phyloP scores from a whole-genome alignment of 495 filamentous ascomycete genomes.

The Saxophila tyrrhenica region DNA sequence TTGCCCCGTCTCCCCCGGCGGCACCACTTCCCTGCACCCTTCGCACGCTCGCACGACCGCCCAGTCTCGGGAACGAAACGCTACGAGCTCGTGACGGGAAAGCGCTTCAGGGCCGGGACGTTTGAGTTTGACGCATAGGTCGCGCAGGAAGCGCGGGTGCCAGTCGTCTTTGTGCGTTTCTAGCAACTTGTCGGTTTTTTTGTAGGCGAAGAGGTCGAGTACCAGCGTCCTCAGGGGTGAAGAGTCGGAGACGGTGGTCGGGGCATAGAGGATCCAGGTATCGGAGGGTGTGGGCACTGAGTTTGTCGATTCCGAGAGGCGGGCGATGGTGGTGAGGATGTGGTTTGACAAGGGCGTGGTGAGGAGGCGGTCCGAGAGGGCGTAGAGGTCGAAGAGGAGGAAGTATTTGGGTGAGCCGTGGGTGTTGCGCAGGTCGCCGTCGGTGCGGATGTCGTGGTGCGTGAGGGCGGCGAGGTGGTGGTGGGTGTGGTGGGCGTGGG shows the following conservation, averaged over 20 bases:
- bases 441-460: slow-evolving; percentile 18
- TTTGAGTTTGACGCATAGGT: slow-evolving; percentile 29
- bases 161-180: slow-evolving; percentile 33
- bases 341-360: slow-evolving; percentile 32
- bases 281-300: slow-evolving; percentile 36
- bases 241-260: slow-evolving; percentile 12
- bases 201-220: slow-evolving; percentile 39
- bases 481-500: not conserved
- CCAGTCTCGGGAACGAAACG: slow-evolving; percentile 22
- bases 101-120: slow-evolving; percentile 22
- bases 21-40: slow-evolving; percentile 21
- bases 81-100: slow-evolving; percentile 21
- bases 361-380: slow-evolving; percentile 34
- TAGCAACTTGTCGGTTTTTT: slow-evolving; percentile 37
- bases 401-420: slow-evolving; percentile 35
- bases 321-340: slow-evolving; percentile 30
- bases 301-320: slow-evolving; percentile 35
- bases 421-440: slow-evolving; percentile 24
- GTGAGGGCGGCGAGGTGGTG: not conserved
- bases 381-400: slow-evolving; percentile 35
- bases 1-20: slow-evolving; percentile 18
- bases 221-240: slow-evolving; percentile 29
- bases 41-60: slow-evolving; percentile 23
- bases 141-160: slow-evolving; percentile 31
- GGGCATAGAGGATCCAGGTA: slow-evolving; percentile 33